Conservation (phyloP, 2,329 filamentous ascomycete genomes). For the Fusarium sp. region DNA sequence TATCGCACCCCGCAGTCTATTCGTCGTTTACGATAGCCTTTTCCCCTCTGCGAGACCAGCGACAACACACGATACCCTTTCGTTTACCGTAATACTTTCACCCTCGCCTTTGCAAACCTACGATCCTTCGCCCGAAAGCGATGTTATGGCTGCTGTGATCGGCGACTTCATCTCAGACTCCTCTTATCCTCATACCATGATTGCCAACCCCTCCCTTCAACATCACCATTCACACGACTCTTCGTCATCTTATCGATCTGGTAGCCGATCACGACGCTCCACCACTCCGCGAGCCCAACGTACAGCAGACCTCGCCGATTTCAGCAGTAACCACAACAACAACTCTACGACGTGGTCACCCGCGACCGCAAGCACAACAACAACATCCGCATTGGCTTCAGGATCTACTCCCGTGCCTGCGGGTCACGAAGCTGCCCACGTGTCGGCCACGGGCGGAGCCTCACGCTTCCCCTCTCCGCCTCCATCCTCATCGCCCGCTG, state of each 20-base stretch:
- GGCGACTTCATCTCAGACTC: constrained; percentile 83
- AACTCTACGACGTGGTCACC: constrained; percentile 37
- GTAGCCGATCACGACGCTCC: constrained; percentile 52
- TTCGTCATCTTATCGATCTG: constrained; percentile 50
- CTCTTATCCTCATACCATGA: constrained; percentile 79
- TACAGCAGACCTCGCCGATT: constrained; percentile 44
- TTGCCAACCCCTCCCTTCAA: constrained; percentile 67
- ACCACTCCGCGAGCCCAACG: constrained; percentile 51
- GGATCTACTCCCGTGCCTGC: constrained; percentile 44
- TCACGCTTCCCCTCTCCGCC: constrained; percentile 69
- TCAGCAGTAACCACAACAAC: constrained; percentile 32
- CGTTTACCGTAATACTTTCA: constrained; percentile 36
- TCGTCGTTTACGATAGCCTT: constrained; percentile 42
- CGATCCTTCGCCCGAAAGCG: constrained; percentile 43
- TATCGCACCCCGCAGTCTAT: constrained; percentile 40
- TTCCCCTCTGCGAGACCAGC: constrained; percentile 37
- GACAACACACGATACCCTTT: constrained; percentile 43
- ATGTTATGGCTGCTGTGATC: constrained; percentile 76
- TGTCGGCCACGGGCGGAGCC: constrained; percentile 58
- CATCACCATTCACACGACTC: constrained; percentile 62
- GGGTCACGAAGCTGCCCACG: constrained; percentile 46
- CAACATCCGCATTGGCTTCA: constrained; percentile 27
- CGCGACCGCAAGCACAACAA: constrained; percentile 24
- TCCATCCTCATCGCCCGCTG: constrained; percentile 66
- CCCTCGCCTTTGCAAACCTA: constrained; percentile 13